Evolutionary conservation across 2,329 filamentous ascomycete genomes (phyloP).

Genomic region (Stemphylium vesicarium): DNA sequence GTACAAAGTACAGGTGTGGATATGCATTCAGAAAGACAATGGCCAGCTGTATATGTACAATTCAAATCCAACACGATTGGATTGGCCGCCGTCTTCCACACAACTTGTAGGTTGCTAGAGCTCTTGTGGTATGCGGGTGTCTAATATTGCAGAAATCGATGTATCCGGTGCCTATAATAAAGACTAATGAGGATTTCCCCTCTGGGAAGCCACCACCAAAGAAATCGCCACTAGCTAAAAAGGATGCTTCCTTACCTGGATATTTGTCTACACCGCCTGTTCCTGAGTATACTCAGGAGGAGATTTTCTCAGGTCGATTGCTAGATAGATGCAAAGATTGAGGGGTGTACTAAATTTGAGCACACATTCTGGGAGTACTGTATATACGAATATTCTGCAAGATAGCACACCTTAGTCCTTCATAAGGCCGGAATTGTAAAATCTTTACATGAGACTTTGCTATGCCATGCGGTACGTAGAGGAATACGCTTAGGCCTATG

Average conservation of each 20-base stretch:
- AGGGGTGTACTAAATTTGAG: neutral
- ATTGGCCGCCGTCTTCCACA: slow-evolving; percentile 15
- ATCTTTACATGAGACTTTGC: neutral
- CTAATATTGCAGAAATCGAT: slow-evolving; percentile 3
- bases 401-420: neutral
- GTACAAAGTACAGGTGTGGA: slow-evolving; percentile 19
- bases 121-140: neutral
- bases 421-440: neutral
- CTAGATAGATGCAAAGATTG: slow-evolving; percentile 6
- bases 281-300: slow-evolving; percentile 17
- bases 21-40: slow-evolving; percentile 24
- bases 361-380: neutral
- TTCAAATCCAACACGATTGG: slow-evolving; percentile 6
- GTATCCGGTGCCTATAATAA: slow-evolving; percentile 19
- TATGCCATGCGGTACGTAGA: neutral
- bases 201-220: neutral
- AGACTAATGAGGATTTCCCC: slow-evolving; percentile 6
- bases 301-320: slow-evolving; percentile 15
- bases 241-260: slow-evolving; percentile 5
- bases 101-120: slow-evolving; percentile 11
- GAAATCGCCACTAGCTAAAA: slow-evolving; percentile 6
- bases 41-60: slow-evolving; percentile 22
- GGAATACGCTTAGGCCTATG: neutral
- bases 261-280: slow-evolving; percentile 15
- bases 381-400: neutral